Conservation (phyloP, 225 moss, liverwort and hornwort species). For the Straminergon stramineum region DNA sequence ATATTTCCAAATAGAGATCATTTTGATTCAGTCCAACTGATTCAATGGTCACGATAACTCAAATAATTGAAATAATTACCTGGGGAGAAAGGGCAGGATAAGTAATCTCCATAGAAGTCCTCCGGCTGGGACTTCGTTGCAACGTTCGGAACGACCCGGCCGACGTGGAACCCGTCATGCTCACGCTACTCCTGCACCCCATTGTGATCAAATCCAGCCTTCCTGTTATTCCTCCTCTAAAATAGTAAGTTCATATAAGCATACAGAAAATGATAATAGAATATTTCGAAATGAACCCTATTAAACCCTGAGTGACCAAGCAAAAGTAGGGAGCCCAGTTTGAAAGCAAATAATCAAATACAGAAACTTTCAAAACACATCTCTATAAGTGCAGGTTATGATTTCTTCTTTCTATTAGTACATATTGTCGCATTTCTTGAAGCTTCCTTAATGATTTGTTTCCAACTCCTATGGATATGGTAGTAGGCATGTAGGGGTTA, state of each 20-base stretch:
- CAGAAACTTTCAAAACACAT: not conserved
- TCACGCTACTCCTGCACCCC: constrained; percentile 63
- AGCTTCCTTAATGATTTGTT: not conserved
- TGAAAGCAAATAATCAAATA: not conserved
- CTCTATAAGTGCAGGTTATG: not conserved
- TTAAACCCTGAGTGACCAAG: not conserved
- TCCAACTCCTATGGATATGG: not conserved
- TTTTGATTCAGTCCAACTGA: not conserved
- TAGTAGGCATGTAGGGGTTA: not conserved
- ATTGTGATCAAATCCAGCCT: not conserved
- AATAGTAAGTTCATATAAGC: not conserved
- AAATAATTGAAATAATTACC: constrained; percentile 18
- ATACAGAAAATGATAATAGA: not conserved
- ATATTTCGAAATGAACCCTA: not conserved
- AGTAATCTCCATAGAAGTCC: constrained; percentile 46
- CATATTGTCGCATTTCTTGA: not conserved
- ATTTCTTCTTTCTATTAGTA: not conserved
- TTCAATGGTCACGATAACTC: not conserved
- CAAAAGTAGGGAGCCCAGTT: not conserved
- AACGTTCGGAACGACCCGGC: constrained; percentile 73
- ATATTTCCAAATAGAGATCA: not conserved
- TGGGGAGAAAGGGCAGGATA: constrained; percentile 67
- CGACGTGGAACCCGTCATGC: constrained; percentile 64
- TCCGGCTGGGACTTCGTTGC: constrained; percentile 73
- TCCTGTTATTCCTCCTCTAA: not conserved